Conservation (phyloP, 2,329 filamentous ascomycete genomes). For the Aquanectria penicillioides region DNA sequence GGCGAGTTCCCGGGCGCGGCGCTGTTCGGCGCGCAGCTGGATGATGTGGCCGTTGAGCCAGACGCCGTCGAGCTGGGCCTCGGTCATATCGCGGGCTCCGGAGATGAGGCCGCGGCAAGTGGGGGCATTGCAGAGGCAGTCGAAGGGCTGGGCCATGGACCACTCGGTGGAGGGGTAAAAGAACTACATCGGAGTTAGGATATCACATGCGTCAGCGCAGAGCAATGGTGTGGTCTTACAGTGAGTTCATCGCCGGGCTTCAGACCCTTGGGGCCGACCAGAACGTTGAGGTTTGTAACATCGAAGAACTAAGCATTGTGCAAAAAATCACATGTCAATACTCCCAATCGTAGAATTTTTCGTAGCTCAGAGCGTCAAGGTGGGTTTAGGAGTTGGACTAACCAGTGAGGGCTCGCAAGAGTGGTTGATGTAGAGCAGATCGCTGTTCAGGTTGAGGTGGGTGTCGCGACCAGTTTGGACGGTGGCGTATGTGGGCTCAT, state of each 20-base stretch:
- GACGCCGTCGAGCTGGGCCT: conserved; percentile 62
- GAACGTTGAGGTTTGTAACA: conserved; percentile 63
- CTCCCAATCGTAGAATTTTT: too few species aligned
- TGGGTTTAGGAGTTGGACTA: conserved; percentile 46
- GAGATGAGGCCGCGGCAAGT: conserved; percentile 70
- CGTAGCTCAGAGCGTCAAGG: too few species aligned
- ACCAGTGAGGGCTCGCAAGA: conserved; percentile 73
- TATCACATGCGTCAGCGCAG: too few species aligned
- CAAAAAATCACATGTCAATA: conserved; percentile 26
- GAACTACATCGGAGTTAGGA: conserved; percentile 56
- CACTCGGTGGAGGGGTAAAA: conserved; percentile 83
- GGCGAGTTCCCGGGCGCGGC: conserved; percentile 15
- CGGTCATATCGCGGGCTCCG: conserved; percentile 70
- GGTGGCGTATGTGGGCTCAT: conserved; percentile 69
- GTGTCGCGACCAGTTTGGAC: conserved; percentile 66
- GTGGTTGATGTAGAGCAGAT: conserved; percentile 75
- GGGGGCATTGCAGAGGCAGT: conserved; percentile 68
- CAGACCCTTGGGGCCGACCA: conserved; percentile 67
- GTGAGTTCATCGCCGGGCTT: conserved; percentile 67
- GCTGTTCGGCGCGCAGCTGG: conserved; percentile 59
- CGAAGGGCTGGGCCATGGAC: conserved; percentile 77
- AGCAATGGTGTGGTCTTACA: conserved; percentile 44
- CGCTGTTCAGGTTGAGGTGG: conserved; percentile 72
- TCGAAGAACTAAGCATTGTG: conserved; percentile 71
- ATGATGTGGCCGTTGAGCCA: conserved; percentile 72